Evolutionary conservation across 352 stramenopile species (phyloP), one percentile per base, ranked within the genome.

Genomic region (Blastocystis sp.): DNA sequence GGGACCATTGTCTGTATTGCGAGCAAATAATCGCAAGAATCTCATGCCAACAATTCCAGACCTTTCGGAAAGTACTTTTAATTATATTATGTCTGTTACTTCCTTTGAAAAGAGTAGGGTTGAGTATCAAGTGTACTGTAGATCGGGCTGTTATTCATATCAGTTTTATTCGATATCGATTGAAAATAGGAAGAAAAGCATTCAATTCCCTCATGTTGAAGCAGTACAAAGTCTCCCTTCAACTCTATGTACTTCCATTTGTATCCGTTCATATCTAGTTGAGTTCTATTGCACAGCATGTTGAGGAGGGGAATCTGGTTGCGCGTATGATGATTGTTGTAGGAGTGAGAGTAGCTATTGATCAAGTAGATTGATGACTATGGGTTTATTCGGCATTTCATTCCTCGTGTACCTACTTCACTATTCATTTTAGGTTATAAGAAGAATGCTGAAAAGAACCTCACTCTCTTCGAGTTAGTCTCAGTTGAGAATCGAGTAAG

Each of bases 31-130:
- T 56, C 70, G 70, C 24, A 81, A 81, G 24, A 81, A 81, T 27
- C 53, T 81, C 27, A 81, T 81, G 70, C 70, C 70, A 37, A 81
- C 70, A 27, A 81, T 81, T 81, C 70, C 70, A n/a, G 70, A 81
- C 40, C 70, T 81, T 33, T 81, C 70, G 3, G 70, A 81, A 62
- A 40, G 70, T 37, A 56, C 70, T 27, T 81, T 81, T 40, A 81
- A 81, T 35, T 81, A 81, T 51, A 81, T 81, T 33, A 81, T 81
- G 70, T 81, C 70, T 9, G 42, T 81, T 22, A 81, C 70, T 51
- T 59, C 70, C 7, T 81, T 81, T 51, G 44, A 81, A 27, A 81
- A 81, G 70, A 81, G 70, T 81, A 44, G 6, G n/a, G 11, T 35
- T 33, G n/a, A n/a, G 9, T 13, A 59, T 40, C 3, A n/a, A 19